Conservation (phyloP, 2,329 filamentous ascomycete genomes). For the Teratosphaeria nubilosa region DNA sequence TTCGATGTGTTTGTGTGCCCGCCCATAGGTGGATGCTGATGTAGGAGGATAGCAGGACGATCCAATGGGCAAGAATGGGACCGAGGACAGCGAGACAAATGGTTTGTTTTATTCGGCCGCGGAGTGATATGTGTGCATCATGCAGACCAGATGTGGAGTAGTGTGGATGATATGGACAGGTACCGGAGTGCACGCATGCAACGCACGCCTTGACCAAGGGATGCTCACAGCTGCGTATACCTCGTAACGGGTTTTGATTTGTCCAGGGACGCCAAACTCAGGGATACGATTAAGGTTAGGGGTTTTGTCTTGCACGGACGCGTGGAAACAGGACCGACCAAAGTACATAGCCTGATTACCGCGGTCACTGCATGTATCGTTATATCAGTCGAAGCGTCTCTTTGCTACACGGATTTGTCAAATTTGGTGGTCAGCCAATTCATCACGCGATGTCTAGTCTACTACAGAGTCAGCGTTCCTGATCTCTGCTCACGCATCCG, state of each 20-base stretch:
- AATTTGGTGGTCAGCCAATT: no score
- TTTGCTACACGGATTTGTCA: no score
- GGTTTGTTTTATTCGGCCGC: background rate
- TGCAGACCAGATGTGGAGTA: background rate
- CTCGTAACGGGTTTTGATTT: background rate
- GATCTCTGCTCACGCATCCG: no score
- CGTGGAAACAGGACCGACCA: no score
- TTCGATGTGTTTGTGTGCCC: no score
- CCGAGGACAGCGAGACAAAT: background rate
- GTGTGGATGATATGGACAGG: background rate
- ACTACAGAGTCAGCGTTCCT: no score
- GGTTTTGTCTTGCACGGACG: background rate
- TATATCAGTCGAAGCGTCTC: no score
- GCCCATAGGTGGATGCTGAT: no score
- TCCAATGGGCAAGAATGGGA: background rate
- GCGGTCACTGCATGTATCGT: no score
- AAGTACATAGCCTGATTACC: no score
- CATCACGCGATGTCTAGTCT: no score
- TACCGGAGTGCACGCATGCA: background rate
- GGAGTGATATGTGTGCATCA: background rate
- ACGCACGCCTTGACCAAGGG: background rate
- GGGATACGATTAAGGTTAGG: background rate
- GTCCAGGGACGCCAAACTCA: background rate
- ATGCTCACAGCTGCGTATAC: background rate
- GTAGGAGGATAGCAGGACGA: background rate